These are phyloP conservation scores for Mycena polygramma DNA, from an alignment of 768 basidiomycete genomes.

Conservation along the genomic window DNA sequence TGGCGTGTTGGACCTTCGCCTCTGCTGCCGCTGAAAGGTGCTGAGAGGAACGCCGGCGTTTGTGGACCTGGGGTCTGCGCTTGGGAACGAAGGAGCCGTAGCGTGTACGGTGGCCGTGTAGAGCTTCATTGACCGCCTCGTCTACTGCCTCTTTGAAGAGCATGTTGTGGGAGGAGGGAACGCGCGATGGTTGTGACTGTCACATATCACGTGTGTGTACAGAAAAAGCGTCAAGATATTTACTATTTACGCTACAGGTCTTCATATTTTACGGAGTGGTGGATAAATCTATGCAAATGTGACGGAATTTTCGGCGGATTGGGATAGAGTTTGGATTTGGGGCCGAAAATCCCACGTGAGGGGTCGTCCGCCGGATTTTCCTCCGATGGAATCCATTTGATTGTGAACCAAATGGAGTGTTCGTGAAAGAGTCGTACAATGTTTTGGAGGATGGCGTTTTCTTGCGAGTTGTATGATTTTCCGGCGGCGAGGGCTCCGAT, in stretches of 20 bases:
- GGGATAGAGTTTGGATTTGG: neutral
- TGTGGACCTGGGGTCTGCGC: neutral
- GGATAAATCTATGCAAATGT: neutral
- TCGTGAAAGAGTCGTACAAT: conserved; percentile 43
- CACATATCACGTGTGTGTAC: too few relatives aligned
- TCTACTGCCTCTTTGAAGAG: too few relatives aligned
- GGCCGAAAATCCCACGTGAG: conserved; percentile 43
- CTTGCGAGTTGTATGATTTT: conserved; percentile 41
- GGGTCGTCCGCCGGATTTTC: conserved; percentile 52
- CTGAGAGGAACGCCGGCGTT: neutral
- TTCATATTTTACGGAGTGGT: neutral
- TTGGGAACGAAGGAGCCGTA: too few relatives aligned
- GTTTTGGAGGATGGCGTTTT: conserved; percentile 45
- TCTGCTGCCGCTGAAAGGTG: too few relatives aligned
- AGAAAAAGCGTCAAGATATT: too few relatives aligned
- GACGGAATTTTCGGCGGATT: neutral
- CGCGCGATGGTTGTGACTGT: too few relatives aligned
- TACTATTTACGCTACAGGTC: too few relatives aligned
- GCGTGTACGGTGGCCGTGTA: too few relatives aligned
- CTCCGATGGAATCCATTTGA: conserved; percentile 47
- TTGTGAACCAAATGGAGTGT: conserved; percentile 41
- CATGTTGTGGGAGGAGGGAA: too few relatives aligned
- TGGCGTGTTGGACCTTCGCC: neutral
- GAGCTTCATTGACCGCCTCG: too few relatives aligned
- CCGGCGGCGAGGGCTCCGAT: conserved; percentile 48